phyloP scores from a whole-genome alignment of 331 rosid genomes.

The Dryas integrifolia region DNA sequence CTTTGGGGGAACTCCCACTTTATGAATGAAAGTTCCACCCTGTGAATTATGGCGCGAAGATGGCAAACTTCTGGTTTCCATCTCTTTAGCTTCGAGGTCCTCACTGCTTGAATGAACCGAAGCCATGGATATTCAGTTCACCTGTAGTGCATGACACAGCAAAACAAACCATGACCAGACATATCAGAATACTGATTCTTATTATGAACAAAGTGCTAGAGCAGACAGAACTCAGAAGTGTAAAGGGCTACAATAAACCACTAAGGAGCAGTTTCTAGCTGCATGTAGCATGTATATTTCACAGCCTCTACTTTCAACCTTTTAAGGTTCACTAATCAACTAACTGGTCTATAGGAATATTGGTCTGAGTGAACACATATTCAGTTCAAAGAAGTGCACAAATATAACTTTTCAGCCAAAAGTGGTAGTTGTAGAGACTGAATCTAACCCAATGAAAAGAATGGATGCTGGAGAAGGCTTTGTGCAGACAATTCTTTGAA shows the following conservation, averaged over 20 bases:
- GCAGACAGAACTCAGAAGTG: no score
- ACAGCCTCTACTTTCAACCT: constrained; percentile 5
- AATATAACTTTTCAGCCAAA: not conserved
- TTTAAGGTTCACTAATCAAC: constrained; percentile 14
- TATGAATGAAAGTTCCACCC: constrained; percentile 45
- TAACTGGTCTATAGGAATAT: constrained; percentile 12
- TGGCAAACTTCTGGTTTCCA: constrained; percentile 38
- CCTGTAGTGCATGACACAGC: constrained; percentile 29
- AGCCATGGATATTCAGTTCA: constrained; percentile 34
- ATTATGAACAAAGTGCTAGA: not conserved
- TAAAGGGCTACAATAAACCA: not conserved
- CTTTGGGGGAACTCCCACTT: constrained; percentile 77
- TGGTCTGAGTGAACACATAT: not conserved
- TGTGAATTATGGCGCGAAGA: constrained; percentile 27
- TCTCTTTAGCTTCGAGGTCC: constrained; percentile 40
- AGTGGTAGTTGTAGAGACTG: constrained; percentile 16
- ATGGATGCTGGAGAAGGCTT: constrained; percentile 25
- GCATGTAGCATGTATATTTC: constrained; percentile 21
- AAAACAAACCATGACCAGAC: constrained; percentile 16
- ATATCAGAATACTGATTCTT: not conserved
- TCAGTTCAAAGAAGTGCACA: constrained; percentile 1
- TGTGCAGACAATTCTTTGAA: constrained; percentile 25
- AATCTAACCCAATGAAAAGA: constrained; percentile 37
- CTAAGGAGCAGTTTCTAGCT: not conserved
- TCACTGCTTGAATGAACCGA: constrained; percentile 44